Percentiles rank a stretch among this genome's conserved stretches.
phyloP scores from a whole-genome alignment of 176 grass and related monocot species.

The Oryza glaberrima region DNA sequence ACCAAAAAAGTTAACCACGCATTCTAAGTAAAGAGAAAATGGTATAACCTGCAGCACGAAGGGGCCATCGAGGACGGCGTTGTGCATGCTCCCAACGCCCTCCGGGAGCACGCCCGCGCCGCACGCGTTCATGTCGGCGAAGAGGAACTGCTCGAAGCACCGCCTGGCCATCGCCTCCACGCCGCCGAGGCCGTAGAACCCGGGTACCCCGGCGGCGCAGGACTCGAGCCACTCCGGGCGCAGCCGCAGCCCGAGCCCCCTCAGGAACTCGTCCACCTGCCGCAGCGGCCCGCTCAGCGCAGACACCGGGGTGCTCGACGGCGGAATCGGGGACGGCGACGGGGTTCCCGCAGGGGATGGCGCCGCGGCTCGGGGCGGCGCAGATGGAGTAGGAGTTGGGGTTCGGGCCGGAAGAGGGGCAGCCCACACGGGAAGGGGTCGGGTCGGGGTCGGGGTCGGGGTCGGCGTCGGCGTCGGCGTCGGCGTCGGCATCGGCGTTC shows the following conservation, averaged over 20 bases:
- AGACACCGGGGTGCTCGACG: background rate
- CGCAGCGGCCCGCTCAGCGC: constrained; percentile 29
- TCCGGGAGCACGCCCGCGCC: constrained; percentile 69
- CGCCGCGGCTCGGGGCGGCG: background rate
- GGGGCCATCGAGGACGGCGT: constrained; percentile 67
- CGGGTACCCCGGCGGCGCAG: constrained; percentile 53
- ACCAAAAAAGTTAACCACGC: background rate
- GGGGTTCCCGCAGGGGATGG: background rate
- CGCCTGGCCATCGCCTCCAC: constrained; percentile 50
- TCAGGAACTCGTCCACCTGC: constrained; percentile 61
- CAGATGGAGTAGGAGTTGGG: background rate
- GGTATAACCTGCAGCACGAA: constrained; percentile 81
- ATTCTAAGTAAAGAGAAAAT: background rate
- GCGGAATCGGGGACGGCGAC: background rate
- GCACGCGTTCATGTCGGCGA: constrained; percentile 77
- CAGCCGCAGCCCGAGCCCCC: constrained; percentile 55
- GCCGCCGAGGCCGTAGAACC: constrained; percentile 48
- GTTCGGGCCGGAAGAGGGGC: constrained; percentile 6
- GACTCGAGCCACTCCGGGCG: constrained; percentile 74
- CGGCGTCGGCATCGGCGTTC: background rate
- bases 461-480: too few relatives aligned
- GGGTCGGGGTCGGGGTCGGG: background rate
- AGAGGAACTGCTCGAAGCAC: constrained; percentile 84
- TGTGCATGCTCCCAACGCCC: constrained; percentile 67
- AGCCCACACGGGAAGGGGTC: constrained; percentile 6